Percentiles rank a stretch among this genome's conserved stretches.
These are phyloP conservation scores for Colletotrichum tropicale DNA, from an alignment of 2,329 filamentous ascomycete species.

Conservation along the genomic window DNA sequence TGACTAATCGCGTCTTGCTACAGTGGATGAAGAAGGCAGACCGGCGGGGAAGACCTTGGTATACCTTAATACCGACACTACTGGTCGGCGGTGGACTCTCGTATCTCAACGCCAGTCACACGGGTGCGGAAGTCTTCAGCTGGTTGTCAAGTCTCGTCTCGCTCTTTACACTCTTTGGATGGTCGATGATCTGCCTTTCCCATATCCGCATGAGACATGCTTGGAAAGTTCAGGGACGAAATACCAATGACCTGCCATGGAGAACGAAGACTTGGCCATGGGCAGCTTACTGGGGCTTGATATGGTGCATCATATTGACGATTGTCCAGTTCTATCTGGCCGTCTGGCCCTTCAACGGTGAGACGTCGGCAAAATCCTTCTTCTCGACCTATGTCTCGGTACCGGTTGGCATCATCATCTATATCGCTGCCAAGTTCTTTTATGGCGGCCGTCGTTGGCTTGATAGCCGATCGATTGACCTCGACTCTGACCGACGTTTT, in stretches of 20 bases:
- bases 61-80: constrained; percentile 48
- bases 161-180: constrained; percentile 46
- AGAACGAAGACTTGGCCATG: constrained; percentile 47
- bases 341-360: constrained; percentile 44
- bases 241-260: constrained; percentile 40
- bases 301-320: constrained; percentile 47
- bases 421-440: constrained; percentile 41
- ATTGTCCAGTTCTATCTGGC: constrained; percentile 51
- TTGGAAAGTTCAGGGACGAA: constrained; percentile 42
- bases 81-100: constrained; percentile 49
- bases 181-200: constrained; percentile 46
- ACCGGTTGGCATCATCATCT: constrained; percentile 44
- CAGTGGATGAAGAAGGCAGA: not conserved
- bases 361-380: constrained; percentile 40
- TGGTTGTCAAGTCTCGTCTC: constrained; percentile 52
- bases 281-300: constrained; percentile 45
- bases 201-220: constrained; percentile 45
- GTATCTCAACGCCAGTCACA: constrained; percentile 48
- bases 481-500: constrained; percentile 31
- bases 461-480: constrained; percentile 33
- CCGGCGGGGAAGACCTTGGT: not conserved
- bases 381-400: constrained; percentile 52
- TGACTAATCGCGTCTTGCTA: not conserved
- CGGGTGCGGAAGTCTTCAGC: constrained; percentile 44
- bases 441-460: constrained; percentile 39